phyloP scores from a whole-genome alignment of 371 early-diverging fungal genomes.

The Circinella umbellata region DNA sequence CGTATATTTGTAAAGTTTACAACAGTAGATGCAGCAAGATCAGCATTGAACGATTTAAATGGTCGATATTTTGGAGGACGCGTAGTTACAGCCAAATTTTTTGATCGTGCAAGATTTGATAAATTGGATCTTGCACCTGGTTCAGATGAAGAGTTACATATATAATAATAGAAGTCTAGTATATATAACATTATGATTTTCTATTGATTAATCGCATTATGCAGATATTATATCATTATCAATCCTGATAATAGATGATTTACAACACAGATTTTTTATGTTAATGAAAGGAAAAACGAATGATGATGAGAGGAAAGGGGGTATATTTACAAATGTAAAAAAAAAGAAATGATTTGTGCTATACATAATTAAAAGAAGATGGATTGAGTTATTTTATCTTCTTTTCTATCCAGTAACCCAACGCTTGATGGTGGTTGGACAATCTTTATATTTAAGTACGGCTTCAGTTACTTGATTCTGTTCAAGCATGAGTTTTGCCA shows the following conservation, averaged over 20 bases:
- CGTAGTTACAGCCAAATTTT: slow-evolving; percentile 63
- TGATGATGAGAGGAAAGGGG: not conserved
- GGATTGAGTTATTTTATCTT: too few species aligned
- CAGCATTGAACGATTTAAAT: slow-evolving; percentile 66
- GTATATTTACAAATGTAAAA: not conserved
- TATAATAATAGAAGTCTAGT: too few species aligned
- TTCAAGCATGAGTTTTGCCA: slow-evolving; percentile 80
- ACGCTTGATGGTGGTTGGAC: slow-evolving; percentile 56
- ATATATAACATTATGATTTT: too few species aligned
- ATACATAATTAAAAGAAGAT: too few species aligned
- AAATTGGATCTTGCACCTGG: slow-evolving; percentile 62
- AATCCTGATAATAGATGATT: too few species aligned
- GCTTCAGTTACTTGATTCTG: slow-evolving; percentile 71
- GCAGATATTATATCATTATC: too few species aligned
- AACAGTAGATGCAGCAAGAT: slow-evolving; percentile 50
- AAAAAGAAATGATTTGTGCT: not conserved
- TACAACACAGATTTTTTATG: too few species aligned
- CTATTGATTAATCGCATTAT: too few species aligned
- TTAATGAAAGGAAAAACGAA: not conserved
- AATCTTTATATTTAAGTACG: slow-evolving; percentile 59
- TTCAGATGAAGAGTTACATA: slow-evolving; percentile 34
- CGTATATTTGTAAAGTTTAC: slow-evolving; percentile 77
- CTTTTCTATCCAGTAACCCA: slow-evolving; percentile 46
- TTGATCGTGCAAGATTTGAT: slow-evolving; percentile 59
- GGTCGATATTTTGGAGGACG: slow-evolving; percentile 83